Evolutionary conservation across 371 early-diverging fungal genomes (phyloP), one percentile per base, ranked within the genome.

Genomic region (Mortierella sp.): DNA sequence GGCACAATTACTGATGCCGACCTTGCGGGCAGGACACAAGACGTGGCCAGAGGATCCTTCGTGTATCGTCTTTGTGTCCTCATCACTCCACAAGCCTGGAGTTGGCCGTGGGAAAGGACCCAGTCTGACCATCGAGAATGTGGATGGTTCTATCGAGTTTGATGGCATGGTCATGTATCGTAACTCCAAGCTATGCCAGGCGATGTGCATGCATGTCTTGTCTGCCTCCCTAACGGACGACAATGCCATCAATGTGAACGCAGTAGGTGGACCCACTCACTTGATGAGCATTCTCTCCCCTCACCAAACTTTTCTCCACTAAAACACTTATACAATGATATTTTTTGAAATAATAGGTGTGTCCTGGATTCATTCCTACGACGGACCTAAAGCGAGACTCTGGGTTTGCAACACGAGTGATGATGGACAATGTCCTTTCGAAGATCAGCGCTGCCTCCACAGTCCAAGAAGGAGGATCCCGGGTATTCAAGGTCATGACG

Each of bases 61-160:
- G 1, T 55, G 55, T 23, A 10, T 80, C 43, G 56, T 68, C 31
- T 72, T 78, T 58, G 69, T 80, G 28, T 64, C 70, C 13, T 80
- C 80, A 6, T 46, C 68, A 12, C 58, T 80, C 19, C 79, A 78
- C 64, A 67, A 53, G 48, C 39, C 67, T 4, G 72, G 78, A 3
- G 47, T 47, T 13, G 80, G 78, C 7, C 72, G 63, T 57, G 79
- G 79, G 3, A 67, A 71, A 30, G 79, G 73, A 6, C 78, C 80
- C 38, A 51, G 58, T 14, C 56, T 80, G 54, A 74, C 69, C 8
- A 56, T 78, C 39, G 78, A 80, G 52, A 80, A 78, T 48, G 47
- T 80, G 19, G 62, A 78, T 45, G 80, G 72, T 3, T 58, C 57
- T n/a, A 42, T 58, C 19, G 65, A 64, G 7, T 80, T 78, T 66